These are phyloP conservation scores for Solanum clarkiae DNA, from an alignment of 257 asterid species.

Conservation along the genomic window DNA sequence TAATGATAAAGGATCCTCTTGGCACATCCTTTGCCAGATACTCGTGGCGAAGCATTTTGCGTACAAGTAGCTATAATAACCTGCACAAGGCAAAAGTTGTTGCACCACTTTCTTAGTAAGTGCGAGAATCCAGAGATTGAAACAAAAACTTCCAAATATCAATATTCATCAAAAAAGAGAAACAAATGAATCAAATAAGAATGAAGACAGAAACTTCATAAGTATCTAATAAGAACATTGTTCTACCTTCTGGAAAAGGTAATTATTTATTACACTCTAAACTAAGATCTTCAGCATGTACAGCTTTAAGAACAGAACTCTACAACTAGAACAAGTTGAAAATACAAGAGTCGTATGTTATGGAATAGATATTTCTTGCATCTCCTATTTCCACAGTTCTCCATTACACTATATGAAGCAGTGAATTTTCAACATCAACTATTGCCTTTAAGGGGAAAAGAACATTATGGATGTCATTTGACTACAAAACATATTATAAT, in stretches of 20 bases:
- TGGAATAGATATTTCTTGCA: neutral
- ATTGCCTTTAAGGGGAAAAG: neutral
- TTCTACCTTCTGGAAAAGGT: neutral
- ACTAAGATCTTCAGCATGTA: neutral
- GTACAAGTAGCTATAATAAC: conserved; percentile 92
- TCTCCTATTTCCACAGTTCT: neutral
- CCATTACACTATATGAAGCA: neutral
- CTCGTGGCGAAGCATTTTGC: conserved; percentile 87
- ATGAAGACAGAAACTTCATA: neutral
- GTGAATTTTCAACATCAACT: neutral
- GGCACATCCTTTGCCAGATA: conserved; percentile 63
- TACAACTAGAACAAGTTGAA: neutral
- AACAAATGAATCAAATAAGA: neutral
- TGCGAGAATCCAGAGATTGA: neutral
- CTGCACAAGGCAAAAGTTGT: conserved; percentile 20
- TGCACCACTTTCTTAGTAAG: neutral
- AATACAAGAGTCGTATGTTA: neutral
- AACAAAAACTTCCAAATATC: neutral
- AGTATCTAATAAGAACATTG: neutral
- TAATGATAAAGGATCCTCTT: conserved; percentile 69
- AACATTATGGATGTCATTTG: neutral
- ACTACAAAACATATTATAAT: no score
- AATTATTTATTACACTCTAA: neutral
- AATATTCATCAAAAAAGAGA: neutral
- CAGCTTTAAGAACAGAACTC: neutral